Percentiles rank a stretch among this genome's conserved stretches.
These are phyloP conservation scores for Hypoxylon sp. DNA, from an alignment of 2,329 filamentous ascomycete species.

Conservation along the genomic window DNA sequence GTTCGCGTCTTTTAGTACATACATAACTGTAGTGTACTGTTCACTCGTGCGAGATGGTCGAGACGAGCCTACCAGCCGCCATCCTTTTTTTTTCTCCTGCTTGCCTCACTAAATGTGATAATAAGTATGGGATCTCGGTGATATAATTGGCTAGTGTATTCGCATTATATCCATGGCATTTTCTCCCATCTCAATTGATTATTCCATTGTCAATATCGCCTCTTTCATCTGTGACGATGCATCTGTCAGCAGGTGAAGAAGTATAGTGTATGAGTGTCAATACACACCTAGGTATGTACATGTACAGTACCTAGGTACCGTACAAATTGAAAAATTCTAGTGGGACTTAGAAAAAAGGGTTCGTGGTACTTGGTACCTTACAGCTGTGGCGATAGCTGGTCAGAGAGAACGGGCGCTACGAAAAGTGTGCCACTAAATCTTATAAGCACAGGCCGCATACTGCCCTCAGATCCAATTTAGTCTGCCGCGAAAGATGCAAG, in stretches of 20 bases:
- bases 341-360: slow-evolving; percentile 8
- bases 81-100: slow-evolving; percentile 20
- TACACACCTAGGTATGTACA: no score
- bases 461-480: slow-evolving; percentile 28
- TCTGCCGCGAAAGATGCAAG: slow-evolving; percentile 41
- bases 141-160: slow-evolving; percentile 4
- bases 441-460: slow-evolving; percentile 25
- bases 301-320: no score
- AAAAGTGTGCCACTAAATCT: slow-evolving; percentile 28
- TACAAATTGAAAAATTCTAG: slow-evolving; percentile 7
- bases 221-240: not conserved
- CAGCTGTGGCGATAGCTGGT: slow-evolving; percentile 28
- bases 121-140: slow-evolving; percentile 11
- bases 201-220: not conserved
- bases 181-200: not conserved
- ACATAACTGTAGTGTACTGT: not conserved
- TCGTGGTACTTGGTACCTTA: slow-evolving; percentile 33
- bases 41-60: slow-evolving; percentile 17
- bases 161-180: not conserved
- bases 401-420: slow-evolving; percentile 19
- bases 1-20: slow-evolving; percentile 23
- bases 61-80: slow-evolving; percentile 23
- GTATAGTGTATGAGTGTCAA: no score
- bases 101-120: slow-evolving; percentile 18
- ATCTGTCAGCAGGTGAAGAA: not conserved